Conservation (phyloP, 345 rosid species). For the Eutrema heterophyllum region DNA sequence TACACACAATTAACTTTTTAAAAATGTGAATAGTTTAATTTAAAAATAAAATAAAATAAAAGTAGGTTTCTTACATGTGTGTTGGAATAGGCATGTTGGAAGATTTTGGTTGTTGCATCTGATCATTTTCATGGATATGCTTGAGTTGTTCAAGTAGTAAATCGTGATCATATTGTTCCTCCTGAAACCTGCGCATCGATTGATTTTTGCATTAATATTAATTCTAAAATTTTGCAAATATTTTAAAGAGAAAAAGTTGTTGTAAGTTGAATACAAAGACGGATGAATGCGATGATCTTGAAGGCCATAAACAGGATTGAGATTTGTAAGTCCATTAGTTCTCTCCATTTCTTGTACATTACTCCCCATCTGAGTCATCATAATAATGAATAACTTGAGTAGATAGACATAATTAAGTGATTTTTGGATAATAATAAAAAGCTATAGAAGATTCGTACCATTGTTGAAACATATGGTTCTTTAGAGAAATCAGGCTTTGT, state of each 20-base stretch:
- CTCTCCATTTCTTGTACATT: constrained; percentile 6
- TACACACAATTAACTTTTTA: background rate
- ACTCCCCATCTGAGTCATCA: constrained; percentile 9
- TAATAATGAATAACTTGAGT: background rate
- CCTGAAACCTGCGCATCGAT: constrained; percentile 13
- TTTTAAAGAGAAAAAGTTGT: background rate
- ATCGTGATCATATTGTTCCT: background rate
- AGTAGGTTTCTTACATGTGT: constrained; percentile 5
- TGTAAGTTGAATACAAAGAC: background rate
- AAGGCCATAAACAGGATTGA: background rate
- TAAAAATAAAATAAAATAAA: background rate
- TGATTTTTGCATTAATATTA: background rate
- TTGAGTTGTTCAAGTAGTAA: background rate
- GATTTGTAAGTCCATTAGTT: background rate
- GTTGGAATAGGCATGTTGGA: background rate
- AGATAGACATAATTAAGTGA: background rate
- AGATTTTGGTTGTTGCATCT: background rate
- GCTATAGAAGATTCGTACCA: constrained; percentile 2
- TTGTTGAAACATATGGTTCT: background rate
- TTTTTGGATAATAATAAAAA: background rate
- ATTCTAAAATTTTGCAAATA: background rate
- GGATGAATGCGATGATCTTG: constrained; percentile 9
- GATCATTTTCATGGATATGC: background rate
- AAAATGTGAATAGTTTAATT: background rate
- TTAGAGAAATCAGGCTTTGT: background rate